Percentiles rank a stretch among this genome's conserved stretches.
Conservation (phyloP, 2,329 filamentous ascomycete genomes). For the Diaporthe helianthi region DNA sequence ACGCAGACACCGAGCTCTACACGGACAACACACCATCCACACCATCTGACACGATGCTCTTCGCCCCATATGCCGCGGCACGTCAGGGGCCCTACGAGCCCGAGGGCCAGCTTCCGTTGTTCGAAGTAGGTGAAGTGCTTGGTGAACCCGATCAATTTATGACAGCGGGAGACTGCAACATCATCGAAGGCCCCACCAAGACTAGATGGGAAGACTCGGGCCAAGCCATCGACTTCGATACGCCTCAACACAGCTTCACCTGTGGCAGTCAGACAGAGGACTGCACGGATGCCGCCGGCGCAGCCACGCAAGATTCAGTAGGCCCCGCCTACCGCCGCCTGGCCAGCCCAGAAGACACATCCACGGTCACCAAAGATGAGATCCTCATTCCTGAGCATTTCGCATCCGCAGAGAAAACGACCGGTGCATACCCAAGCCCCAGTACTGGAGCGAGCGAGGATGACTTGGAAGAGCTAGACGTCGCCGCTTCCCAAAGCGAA, state of each 20-base stretch:
- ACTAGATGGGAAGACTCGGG: slow-evolving; percentile 42
- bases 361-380: slow-evolving; percentile 29
- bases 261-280: slow-evolving; percentile 44
- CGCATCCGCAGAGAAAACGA: neutral
- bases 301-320: slow-evolving; percentile 33
- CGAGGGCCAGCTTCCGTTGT: slow-evolving; percentile 41
- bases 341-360: slow-evolving; percentile 41
- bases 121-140: slow-evolving; percentile 38
- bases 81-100: slow-evolving; percentile 40
- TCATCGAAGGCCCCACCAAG: slow-evolving; percentile 41
- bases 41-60: slow-evolving; percentile 44
- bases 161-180: slow-evolving; percentile 46
- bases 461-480: slow-evolving; percentile 25
- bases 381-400: slow-evolving; percentile 7
- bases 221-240: slow-evolving; percentile 38
- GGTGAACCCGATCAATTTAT: slow-evolving; percentile 41
- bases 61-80: slow-evolving; percentile 41
- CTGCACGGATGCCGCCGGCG: slow-evolving; percentile 36
- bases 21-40: slow-evolving; percentile 47
- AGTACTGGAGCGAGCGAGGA: slow-evolving; percentile 32
- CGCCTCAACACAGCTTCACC: slow-evolving; percentile 40
- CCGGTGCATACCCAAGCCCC: slow-evolving; percentile 28
- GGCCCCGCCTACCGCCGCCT: slow-evolving; percentile 35
- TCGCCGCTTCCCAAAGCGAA: slow-evolving; percentile 15
- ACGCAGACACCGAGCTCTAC: slow-evolving; percentile 49